Evolutionary conservation across 2,329 filamentous ascomycete species (phyloP).

Genomic region (Fusarium verticillioides): DNA sequence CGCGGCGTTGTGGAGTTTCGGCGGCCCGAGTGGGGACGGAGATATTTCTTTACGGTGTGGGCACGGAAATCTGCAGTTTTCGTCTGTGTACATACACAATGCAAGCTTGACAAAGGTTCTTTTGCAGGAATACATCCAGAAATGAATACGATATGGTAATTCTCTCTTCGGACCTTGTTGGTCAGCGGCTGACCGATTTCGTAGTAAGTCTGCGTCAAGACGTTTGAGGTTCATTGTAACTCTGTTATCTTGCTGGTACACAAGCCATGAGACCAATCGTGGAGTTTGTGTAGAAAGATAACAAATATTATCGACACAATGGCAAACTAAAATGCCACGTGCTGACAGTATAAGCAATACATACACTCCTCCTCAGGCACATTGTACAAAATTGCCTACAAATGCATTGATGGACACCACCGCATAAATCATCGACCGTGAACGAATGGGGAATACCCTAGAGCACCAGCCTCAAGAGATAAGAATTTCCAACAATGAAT

Average conservation of each 20-base stretch:
- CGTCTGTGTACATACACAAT: background rate
- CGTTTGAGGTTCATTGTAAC: slow-evolving; percentile 16
- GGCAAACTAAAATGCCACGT: slow-evolving; percentile 6
- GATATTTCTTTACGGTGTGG: slow-evolving; percentile 5
- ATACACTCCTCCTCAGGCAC: background rate
- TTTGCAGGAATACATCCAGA: slow-evolving; percentile 12
- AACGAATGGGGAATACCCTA: background rate
- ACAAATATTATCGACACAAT: background rate
- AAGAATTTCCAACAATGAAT: background rate
- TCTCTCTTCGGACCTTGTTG: background rate
- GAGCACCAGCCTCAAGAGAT: background rate
- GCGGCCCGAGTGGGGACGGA: slow-evolving; percentile 36
- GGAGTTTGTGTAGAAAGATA: background rate
- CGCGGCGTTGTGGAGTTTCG: slow-evolving; percentile 39
- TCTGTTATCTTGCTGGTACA: background rate
- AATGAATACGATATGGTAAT: slow-evolving; percentile 17
- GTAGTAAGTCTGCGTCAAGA: background rate
- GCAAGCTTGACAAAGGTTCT: slow-evolving; percentile 18
- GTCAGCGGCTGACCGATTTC: slow-evolving; percentile 31
- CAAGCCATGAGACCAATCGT: background rate
- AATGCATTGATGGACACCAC: background rate
- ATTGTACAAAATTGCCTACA: background rate
- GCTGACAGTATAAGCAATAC: background rate
- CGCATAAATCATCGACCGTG: background rate
- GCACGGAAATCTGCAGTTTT: slow-evolving; percentile 13